Base-by-base conservation (phyloP, 2,329 filamentous ascomycete species). In the Thyridium curvatum region DNA sequence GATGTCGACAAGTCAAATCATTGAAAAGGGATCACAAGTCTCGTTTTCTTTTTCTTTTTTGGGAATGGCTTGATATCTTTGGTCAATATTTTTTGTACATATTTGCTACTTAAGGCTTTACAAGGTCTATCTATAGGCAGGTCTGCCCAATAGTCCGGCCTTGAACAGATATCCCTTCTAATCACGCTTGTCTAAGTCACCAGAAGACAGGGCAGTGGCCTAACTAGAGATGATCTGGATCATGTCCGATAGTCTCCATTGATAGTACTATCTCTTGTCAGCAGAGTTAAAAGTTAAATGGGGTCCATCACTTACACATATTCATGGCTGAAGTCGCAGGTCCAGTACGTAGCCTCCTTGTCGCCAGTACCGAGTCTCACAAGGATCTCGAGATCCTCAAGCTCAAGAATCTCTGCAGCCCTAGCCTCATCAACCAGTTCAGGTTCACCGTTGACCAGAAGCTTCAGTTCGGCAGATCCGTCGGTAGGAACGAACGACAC, bases 251-350 rank as follows among this genome's bases (percentile, higher is more conserved):
- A 84, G 53, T 84, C 79, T 21, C 79, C 79, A 51, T 84, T 84
- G 49, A 83, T 32, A 32, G 30, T 32, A 32, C 30, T 32, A 16
- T 16, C 6, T 32, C 7, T 33, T 38, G 28, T 44, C 14, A 55
- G 47, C 46, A 49, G 14, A 8, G 14, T 2, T 18, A 18, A 4
- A 12, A n/a, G 14, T 18, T 5, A 12, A 35, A 30, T 12, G 21
- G 18, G 16, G 26, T 36, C 13, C 1, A 13, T 32, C 9, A 58
- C 54, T 59, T 46, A 56, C 58, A 78, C 77, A 55, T 79, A 94
- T 69, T 90, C 85, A 55, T 90, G 85, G 55, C 83, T 88, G 50
- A 90, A 87, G 59, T 94, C 87, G 55, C 87, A 93, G 30, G 86
- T 93, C 80, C 85, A 93, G 59, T 87, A 86, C 5, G 80, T 77